phyloP scores from a whole-genome alignment of 257 asterid species.

The Solanum virginianum region DNA sequence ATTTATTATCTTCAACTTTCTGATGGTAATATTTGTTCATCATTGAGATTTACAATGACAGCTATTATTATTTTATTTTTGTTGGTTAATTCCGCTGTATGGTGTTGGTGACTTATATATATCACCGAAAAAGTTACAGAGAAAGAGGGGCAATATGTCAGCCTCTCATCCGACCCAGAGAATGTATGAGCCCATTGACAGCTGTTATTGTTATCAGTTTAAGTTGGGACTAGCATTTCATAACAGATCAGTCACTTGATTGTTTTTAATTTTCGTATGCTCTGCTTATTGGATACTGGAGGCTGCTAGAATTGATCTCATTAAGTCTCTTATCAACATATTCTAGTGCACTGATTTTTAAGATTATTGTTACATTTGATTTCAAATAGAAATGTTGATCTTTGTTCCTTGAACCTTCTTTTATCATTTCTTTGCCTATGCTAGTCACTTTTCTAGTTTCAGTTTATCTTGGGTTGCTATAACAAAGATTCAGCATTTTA shows the following conservation, averaged over 20 bases:
- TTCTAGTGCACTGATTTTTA: neutral
- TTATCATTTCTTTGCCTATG: neutral
- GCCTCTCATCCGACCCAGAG: too few species aligned
- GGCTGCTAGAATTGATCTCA: neutral
- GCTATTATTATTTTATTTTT: too few species aligned
- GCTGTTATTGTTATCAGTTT: neutral
- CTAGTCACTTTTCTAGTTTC: neutral
- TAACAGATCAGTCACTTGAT: neutral
- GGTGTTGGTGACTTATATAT: too few species aligned
- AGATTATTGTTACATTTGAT: neutral
- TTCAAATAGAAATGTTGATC: neutral
- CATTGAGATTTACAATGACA: neutral
- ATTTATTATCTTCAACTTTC: neutral
- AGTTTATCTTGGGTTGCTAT: neutral
- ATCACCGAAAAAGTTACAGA: too few species aligned
- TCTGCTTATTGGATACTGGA: neutral
- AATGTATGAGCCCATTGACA: neutral
- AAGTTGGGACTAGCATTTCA: neutral
- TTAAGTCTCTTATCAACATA: neutral
- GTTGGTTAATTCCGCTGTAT: too few species aligned
- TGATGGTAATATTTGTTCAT: neutral
- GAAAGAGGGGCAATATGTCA: too few species aligned
- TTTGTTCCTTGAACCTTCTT: neutral
- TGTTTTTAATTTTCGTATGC: neutral
- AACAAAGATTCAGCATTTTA: neutral